phyloP scores from a whole-genome alignment of 148 eudicot genomes.

The Persicaria tinctoria region DNA sequence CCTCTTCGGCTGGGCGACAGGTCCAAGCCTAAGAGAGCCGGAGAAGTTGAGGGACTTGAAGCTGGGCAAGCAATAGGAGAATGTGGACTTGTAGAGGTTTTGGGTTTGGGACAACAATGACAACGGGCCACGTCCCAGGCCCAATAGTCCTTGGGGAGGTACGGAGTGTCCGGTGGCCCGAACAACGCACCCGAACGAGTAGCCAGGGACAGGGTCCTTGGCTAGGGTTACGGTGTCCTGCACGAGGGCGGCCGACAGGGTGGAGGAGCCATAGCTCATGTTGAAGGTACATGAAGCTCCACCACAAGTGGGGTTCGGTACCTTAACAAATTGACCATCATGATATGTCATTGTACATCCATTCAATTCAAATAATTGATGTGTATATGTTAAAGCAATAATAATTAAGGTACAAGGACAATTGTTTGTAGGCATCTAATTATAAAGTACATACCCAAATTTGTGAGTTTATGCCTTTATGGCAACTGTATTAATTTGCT shows the following conservation, averaged over 20 bases:
- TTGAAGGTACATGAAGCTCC: slow-evolving; percentile 50
- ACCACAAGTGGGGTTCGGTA: slow-evolving; percentile 41
- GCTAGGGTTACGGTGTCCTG: slow-evolving; percentile 70
- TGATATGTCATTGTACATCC: not conserved
- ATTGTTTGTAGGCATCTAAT: not conserved
- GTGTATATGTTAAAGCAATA: no score
- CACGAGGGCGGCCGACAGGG: slow-evolving; percentile 41
- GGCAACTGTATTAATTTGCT: no score
- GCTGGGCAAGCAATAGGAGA: slow-evolving; percentile 81
- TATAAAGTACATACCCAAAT: no score
- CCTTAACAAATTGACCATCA: slow-evolving; percentile 22
- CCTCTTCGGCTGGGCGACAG: slow-evolving; percentile 49
- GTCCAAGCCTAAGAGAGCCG: slow-evolving; percentile 64
- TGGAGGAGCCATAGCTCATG: slow-evolving; percentile 57
- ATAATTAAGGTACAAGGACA: not conserved
- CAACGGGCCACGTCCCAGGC: slow-evolving; percentile 74
- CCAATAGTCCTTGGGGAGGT: slow-evolving; percentile 76
- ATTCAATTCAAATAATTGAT: not conserved
- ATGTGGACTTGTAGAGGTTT: slow-evolving; percentile 57
- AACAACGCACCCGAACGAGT: slow-evolving; percentile 66
- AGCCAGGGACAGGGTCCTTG: slow-evolving; percentile 42
- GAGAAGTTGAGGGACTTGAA: slow-evolving; percentile 51
- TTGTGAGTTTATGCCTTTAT: no score
- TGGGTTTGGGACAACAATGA: slow-evolving; percentile 55
- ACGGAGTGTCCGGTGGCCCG: slow-evolving; percentile 44